Evolutionary conservation across 768 basidiomycete species (phyloP), one percentile per base, ranked within the genome.

Genomic region (Pholiota conissans): DNA sequence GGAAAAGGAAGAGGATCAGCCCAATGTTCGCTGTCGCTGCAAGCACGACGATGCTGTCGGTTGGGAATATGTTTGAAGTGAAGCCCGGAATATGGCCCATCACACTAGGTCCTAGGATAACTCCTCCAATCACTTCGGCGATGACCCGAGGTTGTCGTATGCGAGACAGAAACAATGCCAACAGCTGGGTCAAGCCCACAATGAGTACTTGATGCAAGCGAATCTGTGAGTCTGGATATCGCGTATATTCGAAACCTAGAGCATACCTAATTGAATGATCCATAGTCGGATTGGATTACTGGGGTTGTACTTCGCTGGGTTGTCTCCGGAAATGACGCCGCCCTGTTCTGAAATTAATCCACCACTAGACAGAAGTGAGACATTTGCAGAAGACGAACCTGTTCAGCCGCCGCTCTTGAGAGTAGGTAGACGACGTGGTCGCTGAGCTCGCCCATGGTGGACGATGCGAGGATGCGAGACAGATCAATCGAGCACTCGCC

Each of bases 81-180:
- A 94, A 96, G 35, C 77, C 68, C 0, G 90, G 92, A 57, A 94
- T 92, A 26, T 84, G 84, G 2, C 92, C 92, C 81, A 92, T 84
- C 9, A 90, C 82, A 0, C 84, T 79, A 0, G 85, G 85, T 39
- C 94, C 95, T 10, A 98, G 80, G 20, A 98, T 65, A 61, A 98
- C 86, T 20, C 96, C 96, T 0, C 88, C 93, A 55, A 98, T 84
- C 58, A 97, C 89, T 70, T 98, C 95, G 39, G 94, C 86, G 52
- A 97, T 93, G 58, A 98, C 95, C n/a, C 87, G 80, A 1, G 96
- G 96, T 66, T 98, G 95, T 30, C 84, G 85, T 32, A 96, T 84
- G 55, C 80, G 85, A 7, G 76, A 70, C 20, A 97, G 77, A 50
- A 82, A 56, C 18, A 90, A 71, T 0, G 84, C 79, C 9, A 98